phyloP scores from a whole-genome alignment of 768 basidiomycete species.

The Rhodocollybia butyracea region DNA sequence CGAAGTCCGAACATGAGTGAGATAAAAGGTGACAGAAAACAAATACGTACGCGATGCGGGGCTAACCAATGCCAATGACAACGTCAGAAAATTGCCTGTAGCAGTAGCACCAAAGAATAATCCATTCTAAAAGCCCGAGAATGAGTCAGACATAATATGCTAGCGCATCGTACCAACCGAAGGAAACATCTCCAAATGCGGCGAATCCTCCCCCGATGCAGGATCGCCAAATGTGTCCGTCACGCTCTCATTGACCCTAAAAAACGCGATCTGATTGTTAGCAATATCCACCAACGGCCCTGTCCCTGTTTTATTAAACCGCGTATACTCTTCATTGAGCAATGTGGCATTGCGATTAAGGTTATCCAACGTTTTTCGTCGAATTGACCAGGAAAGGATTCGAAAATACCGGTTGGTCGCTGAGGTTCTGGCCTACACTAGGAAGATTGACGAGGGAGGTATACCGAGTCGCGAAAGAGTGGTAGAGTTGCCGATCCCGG shows the following conservation, averaged over 20 bases:
- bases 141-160: neutral
- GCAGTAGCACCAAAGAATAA: conserved; percentile 6
- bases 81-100: neutral
- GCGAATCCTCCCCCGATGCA: conserved; percentile 17
- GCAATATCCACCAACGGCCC: no score
- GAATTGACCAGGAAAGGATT: conserved; percentile 17
- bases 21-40: no score
- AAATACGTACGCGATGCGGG: conserved; percentile 20
- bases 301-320: conserved; percentile 14
- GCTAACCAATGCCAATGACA: neutral
- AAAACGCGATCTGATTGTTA: no score
- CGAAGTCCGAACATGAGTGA: neutral
- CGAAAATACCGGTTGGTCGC: conserved; percentile 16
- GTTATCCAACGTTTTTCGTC: conserved; percentile 12
- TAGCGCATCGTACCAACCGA: conserved; percentile 11
- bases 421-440: conserved; percentile 19
- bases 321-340: conserved; percentile 5
- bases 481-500: conserved; percentile 32
- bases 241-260: conserved; percentile 15
- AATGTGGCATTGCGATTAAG: conserved; percentile 10
- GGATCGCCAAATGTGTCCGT: conserved; percentile 17
- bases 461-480: conserved; percentile 2
- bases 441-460: conserved; percentile 16
- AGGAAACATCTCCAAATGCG: neutral
- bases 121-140: conserved; percentile 7